Base-by-base conservation (phyloP, 352 stramenopile species). In the Globisporangium mamillatum region DNA sequence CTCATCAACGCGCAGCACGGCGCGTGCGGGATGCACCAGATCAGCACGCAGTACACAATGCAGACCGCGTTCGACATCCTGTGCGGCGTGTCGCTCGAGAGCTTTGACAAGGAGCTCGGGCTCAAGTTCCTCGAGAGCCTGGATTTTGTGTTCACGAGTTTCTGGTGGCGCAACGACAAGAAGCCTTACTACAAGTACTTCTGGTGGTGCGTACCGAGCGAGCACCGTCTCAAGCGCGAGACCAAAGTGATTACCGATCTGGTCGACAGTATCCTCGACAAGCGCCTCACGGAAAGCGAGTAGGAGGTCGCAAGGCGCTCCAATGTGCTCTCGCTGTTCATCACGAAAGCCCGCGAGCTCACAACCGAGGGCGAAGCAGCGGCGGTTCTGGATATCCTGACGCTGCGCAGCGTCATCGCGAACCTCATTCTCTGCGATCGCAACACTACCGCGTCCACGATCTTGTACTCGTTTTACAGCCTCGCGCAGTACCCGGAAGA, bases 271-370 rank as follows among this genome's bases (percentile, higher is more conserved):
- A 57, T 57, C 52, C 24, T 34, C 8, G 52, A 22, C 9, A n/a
- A 27, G 2, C 52, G 52, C 16, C 22, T 57, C 5, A 2, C 10
- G 3, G 52, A 57, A 34, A 57, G 22, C 52, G 22, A 57, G 16
- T 5, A 25, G 6, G 5, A 74, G 25, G 67, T 89, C 8, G 67
- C 63, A 48, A 27, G 12, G 34, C 34, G 8, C 34, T 41, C 8
- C 8, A 9, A 41, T 41, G 34, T 41, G 34, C 34, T 41, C 34
- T 41, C 34, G 34, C 34, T 41, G 34, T 41, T 41, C 8, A 41
- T 41, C 34, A 41, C 9, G 34, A 41, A 41, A 41, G 34, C 34
- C 34, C 34, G 34, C 34, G 34, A 41, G 34, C 34, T 41, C 34
- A 8, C 10, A 41, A 1, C 34, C 34, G 34, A 41, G 34, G 34